phyloP scores from a whole-genome alignment of 306 rosid genomes.

The Vicia villosa region DNA sequence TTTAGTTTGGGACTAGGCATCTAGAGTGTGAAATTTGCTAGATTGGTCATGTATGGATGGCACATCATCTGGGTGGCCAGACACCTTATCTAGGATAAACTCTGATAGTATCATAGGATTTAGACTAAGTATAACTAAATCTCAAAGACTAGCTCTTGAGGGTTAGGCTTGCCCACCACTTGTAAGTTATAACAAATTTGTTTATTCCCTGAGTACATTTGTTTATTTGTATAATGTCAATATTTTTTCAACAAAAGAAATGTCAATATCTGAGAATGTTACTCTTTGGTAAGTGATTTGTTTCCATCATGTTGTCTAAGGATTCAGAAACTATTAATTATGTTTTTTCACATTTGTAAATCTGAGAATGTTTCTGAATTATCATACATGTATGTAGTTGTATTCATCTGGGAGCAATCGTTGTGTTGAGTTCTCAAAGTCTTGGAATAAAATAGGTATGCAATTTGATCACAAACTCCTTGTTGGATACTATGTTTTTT shows the following conservation, averaged over 20 bases:
- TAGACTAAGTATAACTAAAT: neutral
- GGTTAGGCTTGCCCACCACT: neutral
- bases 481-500: neutral
- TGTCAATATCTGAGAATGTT: neutral
- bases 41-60: neutral
- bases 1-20: neutral
- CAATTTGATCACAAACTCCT: slow-evolving; percentile 26
- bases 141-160: neutral
- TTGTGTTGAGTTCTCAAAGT: slow-evolving; percentile 62
- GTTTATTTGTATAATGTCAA: neutral
- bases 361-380: slow-evolving; percentile 27
- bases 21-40: neutral
- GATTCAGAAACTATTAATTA: slow-evolving; percentile 2
- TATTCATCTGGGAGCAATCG: slow-evolving; percentile 77
- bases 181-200: neutral
- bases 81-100: neutral
- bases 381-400: slow-evolving; percentile 49
- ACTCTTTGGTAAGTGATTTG: slow-evolving; percentile 32
- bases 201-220: neutral
- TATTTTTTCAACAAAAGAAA: slow-evolving; percentile 4
- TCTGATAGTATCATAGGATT: neutral
- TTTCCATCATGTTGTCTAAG: slow-evolving; percentile 19
- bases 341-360: slow-evolving; percentile 20
- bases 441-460: slow-evolving; percentile 79
- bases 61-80: neutral